Base-by-base conservation (phyloP, 2,329 filamentous ascomycete species). In the Verticillium dahliae region DNA sequence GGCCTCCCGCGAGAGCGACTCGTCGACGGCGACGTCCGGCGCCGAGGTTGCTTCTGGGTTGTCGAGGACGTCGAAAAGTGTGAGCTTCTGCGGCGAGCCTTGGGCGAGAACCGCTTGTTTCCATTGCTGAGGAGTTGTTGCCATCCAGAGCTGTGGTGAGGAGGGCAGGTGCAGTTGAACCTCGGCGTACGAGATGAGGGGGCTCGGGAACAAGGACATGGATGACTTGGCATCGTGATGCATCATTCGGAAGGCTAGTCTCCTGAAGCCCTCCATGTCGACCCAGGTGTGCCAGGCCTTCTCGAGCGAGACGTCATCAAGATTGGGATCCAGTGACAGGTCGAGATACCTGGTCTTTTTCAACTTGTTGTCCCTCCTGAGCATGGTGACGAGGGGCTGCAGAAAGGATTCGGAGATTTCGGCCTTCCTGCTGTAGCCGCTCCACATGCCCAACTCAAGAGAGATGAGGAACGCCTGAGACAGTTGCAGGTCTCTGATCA, bases 321-420 rank as follows among this genome's bases (percentile, higher is more conserved):
- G 34, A 5, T 61, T 50, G 4, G 39, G 56, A 6, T 39, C 18
- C 1, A 61, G 15, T 4, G 59, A 56, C 1, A 60, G 50, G 7
- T 66, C 61, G 3, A 66, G 60, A 31, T 69, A 72, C 0, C 63
- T 62, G 1, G 66, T 68, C 11, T 64, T 64, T 37, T 68, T 67
- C 57, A 76, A 71, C 56, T 69, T 71, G 4, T 72, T 71, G 18
- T 69, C 69, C 0, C 74, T 69, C 2, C 74, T 68, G 52, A 76
- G 62, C 70, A 77, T 76, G 1, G 74, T 77, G 6, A 76, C 52
- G 0, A 73, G 61, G 0, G 73, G 72, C 35, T 73, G 69, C 34
- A 75, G 66, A 58, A 75, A 75, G 35, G 71, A 72, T 56, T 77
- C 75, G 4, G 73, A 71, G n/a, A 77, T 74, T 58, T 77, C 75